A percentile compares a stretch with the other conserved stretches of the same genome.
phyloP scores from a whole-genome alignment of 2,329 filamentous ascomycete species.

The Plenodomus lindquistii region DNA sequence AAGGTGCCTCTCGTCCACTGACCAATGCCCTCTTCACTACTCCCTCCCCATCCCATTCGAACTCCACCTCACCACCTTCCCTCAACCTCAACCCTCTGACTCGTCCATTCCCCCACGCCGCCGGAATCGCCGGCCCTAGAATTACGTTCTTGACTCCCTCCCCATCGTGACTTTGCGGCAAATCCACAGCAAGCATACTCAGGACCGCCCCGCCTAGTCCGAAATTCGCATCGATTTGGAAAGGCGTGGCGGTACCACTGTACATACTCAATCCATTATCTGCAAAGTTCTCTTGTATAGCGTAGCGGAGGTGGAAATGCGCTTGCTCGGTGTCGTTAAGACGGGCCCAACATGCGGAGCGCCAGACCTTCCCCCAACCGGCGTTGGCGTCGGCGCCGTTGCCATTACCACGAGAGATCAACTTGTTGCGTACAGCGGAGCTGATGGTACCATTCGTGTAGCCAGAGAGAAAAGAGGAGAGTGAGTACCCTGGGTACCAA shows the following conservation, averaged over 20 bases:
- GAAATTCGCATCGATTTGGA: conserved; percentile 65
- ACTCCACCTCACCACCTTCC: conserved; percentile 51
- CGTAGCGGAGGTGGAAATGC: conserved; percentile 54
- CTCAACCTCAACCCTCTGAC: conserved; percentile 52
- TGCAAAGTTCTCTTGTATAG: conserved; percentile 56
- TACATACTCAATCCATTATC: conserved; percentile 59
- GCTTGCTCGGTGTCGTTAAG: conserved; percentile 57
- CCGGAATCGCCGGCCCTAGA: conserved; percentile 55
- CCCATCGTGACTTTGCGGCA: conserved; percentile 37
- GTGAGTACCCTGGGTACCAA: conserved; percentile 59
- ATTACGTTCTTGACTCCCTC: conserved; percentile 42
- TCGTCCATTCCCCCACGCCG: conserved; percentile 50
- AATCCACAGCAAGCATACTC: conserved; percentile 58
- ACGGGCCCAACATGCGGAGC: conserved; percentile 59
- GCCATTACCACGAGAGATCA: conserved; percentile 54
- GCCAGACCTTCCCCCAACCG: conserved; percentile 64
- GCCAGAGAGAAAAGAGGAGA: conserved; percentile 48
- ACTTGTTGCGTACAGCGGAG: conserved; percentile 51
- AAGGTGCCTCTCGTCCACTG: neutral
- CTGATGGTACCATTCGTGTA: conserved; percentile 53
- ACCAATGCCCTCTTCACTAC: conserved; percentile 30
- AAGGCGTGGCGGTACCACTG: conserved; percentile 50
- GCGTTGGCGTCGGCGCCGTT: conserved; percentile 55
- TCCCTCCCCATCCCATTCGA: conserved; percentile 49
- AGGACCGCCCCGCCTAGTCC: conserved; percentile 59